Base-by-base conservation (phyloP, 768 basidiomycete genomes). In the Suillus cothurnatus region DNA sequence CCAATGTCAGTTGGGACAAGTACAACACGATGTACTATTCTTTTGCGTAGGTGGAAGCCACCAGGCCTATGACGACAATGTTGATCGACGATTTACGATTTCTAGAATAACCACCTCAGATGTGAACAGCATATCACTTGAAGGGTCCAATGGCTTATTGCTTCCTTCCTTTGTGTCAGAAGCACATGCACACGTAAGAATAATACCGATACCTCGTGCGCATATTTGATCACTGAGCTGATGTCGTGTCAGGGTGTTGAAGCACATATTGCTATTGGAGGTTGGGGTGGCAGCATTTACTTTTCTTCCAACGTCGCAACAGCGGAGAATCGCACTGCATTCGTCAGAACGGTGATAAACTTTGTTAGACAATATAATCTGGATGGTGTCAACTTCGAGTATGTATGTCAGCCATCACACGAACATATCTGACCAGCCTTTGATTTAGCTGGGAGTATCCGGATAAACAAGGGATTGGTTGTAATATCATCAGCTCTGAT, bases 371-470 rank as follows among this genome's bases (percentile, higher is more conserved):
- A 77, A 26, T 86, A 88, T 68, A 69, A 80, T 1, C 77, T 92
- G 14, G 82, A 86, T 68, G 88, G 89, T 21, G 75, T 91, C 55
- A 88, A 90, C 68, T 86, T 90, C 62, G 89, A 90, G 88, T 88
- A 70, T 47, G 87, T 78, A 14, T 39, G 19, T 19, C 19, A 21
- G 23, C 47, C 45, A 4, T 31, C 0, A 11, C 0, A 2, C 23
- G 4, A 50, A 19, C 23, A 6, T 47, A 12, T 53, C 26, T 56
- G 19, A 65, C 68, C 32, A 68, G 26, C 21, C 6, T 3, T 5
- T 28, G 0, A 21, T 28, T 62, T 58, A 92, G 92, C 72, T 95
- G 93, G 94, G 94, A 95, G 75, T 97, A 93, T 72, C 95, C 94
- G 45, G 85, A 81, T 41, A 77, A 78, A 12, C 79, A 79, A 26